Base-by-base conservation (phyloP, 1,139 yeast genomes). In the Maudiozyma humilis region DNA sequence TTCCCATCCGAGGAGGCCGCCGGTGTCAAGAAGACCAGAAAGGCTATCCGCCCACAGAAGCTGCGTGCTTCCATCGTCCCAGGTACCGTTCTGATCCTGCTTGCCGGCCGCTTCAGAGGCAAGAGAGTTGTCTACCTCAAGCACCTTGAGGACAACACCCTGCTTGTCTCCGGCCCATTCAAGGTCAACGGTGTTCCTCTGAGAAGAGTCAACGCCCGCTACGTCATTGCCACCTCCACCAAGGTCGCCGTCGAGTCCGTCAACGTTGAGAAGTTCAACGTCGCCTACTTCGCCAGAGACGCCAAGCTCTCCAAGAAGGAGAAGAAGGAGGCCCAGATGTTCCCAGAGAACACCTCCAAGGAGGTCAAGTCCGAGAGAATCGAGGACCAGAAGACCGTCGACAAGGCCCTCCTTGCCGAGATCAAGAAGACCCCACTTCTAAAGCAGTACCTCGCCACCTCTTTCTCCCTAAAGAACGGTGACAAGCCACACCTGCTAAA, bases 101-200 rank as follows among this genome's bases (percentile, higher is more conserved):
- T 91, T 72, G 97, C 98, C 67, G 98, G 98, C 72, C 88, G 96
- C 77, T 91, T 87, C 95, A 86, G 98, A 77, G 98, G 98, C 72
- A 91, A 91, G 87, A 89, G 98, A 78, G 98, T 91, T 66, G 97
- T 91, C 56, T 85, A 84, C 87, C 83, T 91, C 71, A 91, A 91
- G 84, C 76, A 83, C 75, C 82, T 91, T 70, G 97, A 88, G 76
- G 97, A 91, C 82, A 87, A 86, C 89, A 91, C 97, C 59, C 79
- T 91, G 68, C 85, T 91, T 70, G 96, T 91, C 59, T 76, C 96
- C 53, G 98, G 98, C 70, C 98, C 98, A 68, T 91, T 89, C 95
- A 91, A 89, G 82, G 86, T 91, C 67, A 91, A 91, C 76, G 98
- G 98, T 79, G 98, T 91, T 62, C 98, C 98, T 72, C 82, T 89